Evolutionary conservation across 768 basidiomycete genomes (phyloP), one percentile per base, ranked within the genome.

Genomic region (Boletellus sp.): DNA sequence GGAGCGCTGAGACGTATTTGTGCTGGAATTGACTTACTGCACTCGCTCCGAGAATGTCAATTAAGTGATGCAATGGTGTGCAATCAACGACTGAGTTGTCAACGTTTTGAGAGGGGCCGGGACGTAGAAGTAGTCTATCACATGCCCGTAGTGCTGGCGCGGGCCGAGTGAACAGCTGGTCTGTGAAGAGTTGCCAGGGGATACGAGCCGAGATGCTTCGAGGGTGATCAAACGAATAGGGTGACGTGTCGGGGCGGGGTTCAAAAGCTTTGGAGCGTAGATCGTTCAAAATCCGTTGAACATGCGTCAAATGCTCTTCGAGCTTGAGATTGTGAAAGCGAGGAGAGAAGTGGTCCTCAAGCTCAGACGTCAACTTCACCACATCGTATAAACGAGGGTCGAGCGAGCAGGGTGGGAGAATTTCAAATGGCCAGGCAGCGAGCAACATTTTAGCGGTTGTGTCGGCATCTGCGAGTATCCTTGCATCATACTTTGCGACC

Each of bases 341-440:
- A 46, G 35, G 54, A 46, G 35, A 19, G n/a, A 60, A 58, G 23
- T 47, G 3, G 4, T 3, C 23, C 17, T 12, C 19, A 19, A 52
- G 16, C 12, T 37, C 34, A 6, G 44, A 33, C 2, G 22, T n/a
- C 12, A 61, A 19, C 1, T 19, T 13, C 9, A 2, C 6, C 20
- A 52, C 11, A 38, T 55, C n/a, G 17, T 54, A 52, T 10, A 11
- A 41, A 15, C 16, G 9, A 4, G 11, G 12, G 9, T 43, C 8
- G 6, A 50, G 44, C 0, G 54, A 46, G 17, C 15, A 16, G 12
- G 16, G 26, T 16, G 54, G 52, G 7, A 51, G 45, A 24, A 19
- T 50, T 28, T 51, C 48, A 19, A 35, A 54, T n/a, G 56, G 60
- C 61, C 61, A 62, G 34, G 52, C 40, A 6, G 15, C 15, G 12